Base-by-base conservation (phyloP, 2,329 filamentous ascomycete genomes). In the Helicocarpus griseus region DNA sequence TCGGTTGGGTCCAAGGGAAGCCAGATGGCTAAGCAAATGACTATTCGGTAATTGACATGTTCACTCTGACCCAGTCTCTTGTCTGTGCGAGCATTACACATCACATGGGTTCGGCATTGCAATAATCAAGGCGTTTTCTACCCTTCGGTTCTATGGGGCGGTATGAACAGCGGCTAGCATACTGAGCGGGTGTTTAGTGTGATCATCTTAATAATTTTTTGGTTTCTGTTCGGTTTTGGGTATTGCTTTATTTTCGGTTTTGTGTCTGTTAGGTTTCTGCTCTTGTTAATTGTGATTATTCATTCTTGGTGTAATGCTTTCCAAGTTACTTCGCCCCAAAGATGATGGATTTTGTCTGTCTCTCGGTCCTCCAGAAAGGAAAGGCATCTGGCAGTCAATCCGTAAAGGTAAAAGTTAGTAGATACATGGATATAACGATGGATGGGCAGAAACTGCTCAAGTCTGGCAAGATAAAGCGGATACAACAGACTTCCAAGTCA, bases 21-120 rank as follows among this genome's bases (percentile, higher is more conserved):
- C 51, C 83, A 87, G 64, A 86, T 91, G 78, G 83, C 83, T 67
- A 96, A 95, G 83, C 88, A 91, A 71, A 95, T 95, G 86, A 96
- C 90, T 43, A 91, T 91, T 67, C 84, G 87, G 66, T 93, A 81
- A 60, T 40, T 11, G 9, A 38, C 7, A 29, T 8, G 21, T 31
- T 35, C 2, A 14, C 48, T 46, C 52, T 48, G 41, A 52, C 52
- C 54, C 39, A 39, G 33, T 50, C 38, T 38, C 48, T 41, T 28
- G 28, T 43, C 26, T 19, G 3, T 33, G 1, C 11, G 17, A 47
- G 39, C 17, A n/a, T 24, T 44, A 5, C 29, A n/a, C 24, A 44
- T 44, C 26, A 19, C n/a, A 28, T n/a, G 6, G 36, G 43, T 35
- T 31, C 44, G n/a, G 47, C 22, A 40, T 48, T 48, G 33, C n/a